These are phyloP conservation scores for Aspergillus niger DNA, from an alignment of 2,329 filamentous ascomycete species.

Conservation along the genomic window DNA sequence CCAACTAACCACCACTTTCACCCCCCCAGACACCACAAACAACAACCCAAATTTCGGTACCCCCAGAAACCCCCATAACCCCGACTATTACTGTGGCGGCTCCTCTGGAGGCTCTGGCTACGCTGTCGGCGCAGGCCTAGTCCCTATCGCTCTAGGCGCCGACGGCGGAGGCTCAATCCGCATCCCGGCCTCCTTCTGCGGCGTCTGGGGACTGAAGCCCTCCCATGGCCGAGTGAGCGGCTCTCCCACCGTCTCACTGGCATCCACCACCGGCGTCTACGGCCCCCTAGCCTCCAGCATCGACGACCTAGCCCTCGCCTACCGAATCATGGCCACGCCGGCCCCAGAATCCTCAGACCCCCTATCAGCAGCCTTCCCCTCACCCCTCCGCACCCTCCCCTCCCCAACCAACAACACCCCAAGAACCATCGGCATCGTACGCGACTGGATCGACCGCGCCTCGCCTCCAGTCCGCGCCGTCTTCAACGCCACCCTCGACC, in stretches of 20 bases:
- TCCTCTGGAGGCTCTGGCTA: slow-evolving; percentile 78
- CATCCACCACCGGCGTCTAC: slow-evolving; percentile 65
- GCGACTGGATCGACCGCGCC: slow-evolving; percentile 69
- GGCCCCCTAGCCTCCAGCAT: slow-evolving; percentile 77
- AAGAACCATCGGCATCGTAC: slow-evolving; percentile 67
- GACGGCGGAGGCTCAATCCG: slow-evolving; percentile 77
- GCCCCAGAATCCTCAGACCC: slow-evolving; percentile 60
- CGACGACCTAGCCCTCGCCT: slow-evolving; percentile 77
- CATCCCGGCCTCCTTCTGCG: slow-evolving; percentile 74
- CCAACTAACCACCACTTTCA: slow-evolving; percentile 11
- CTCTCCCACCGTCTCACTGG: slow-evolving; percentile 60
- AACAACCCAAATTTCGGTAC: slow-evolving; percentile 77
- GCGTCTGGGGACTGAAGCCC: slow-evolving; percentile 78
- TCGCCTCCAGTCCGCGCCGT: slow-evolving; percentile 63
- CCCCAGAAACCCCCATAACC: slow-evolving; percentile 76
- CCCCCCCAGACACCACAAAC: slow-evolving; percentile 69
- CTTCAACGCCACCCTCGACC: slow-evolving; percentile 64
- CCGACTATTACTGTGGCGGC: slow-evolving; percentile 75
- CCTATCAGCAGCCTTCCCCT: slow-evolving; percentile 63
- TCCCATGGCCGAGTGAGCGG: slow-evolving; percentile 69
- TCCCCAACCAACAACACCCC: slow-evolving; percentile 33
- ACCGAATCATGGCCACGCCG: slow-evolving; percentile 74
- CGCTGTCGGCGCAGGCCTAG: slow-evolving; percentile 67
- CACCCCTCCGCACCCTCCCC: slow-evolving; percentile 47
- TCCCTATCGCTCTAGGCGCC: slow-evolving; percentile 71